Percentiles rank a stretch among this genome's conserved stretches.
Evolutionary conservation across 371 early-diverging fungal genomes (phyloP).

Genomic region (Amoeboradix gromovi): DNA sequence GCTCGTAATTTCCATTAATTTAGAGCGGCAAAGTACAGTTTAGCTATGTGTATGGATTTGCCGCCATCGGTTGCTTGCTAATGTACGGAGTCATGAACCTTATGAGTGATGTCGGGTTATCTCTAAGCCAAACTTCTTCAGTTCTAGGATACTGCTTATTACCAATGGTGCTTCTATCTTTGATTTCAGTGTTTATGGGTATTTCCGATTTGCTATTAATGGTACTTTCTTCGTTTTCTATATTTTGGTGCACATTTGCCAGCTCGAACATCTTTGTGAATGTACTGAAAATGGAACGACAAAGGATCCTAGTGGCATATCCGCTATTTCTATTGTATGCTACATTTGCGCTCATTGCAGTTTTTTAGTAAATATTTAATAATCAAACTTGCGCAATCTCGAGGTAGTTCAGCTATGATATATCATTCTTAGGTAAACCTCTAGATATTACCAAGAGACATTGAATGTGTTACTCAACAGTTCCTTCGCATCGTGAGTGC

Average conservation of each 20-base stretch:
- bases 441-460: too few relatives aligned
- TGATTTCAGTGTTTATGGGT: conserved; percentile 16
- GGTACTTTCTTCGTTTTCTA: conserved; percentile 28
- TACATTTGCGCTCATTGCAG: conserved; percentile 72
- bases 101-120: conserved; percentile 66
- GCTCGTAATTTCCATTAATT: background rate
- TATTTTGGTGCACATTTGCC: conserved; percentile 76
- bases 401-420: too few relatives aligned
- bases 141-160: conserved; percentile 84
- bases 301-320: conserved; percentile 74
- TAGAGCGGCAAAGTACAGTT: conserved; percentile 74
- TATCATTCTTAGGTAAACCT: too few relatives aligned
- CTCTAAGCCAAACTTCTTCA: conserved; percentile 56
- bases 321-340: conserved; percentile 76
- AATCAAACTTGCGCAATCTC: too few relatives aligned
- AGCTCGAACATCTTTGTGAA: conserved; percentile 82
- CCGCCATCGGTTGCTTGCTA: conserved; percentile 53
- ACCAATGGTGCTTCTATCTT: conserved; percentile 61
- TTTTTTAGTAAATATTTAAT: conserved; percentile 25
- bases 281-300: conserved; percentile 62
- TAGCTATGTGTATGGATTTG: conserved; percentile 86
- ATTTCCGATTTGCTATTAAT: conserved; percentile 22
- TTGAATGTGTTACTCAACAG: too few relatives aligned
- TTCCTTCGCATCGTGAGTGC: too few relatives aligned
- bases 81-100: conserved; percentile 64